phyloP scores from a whole-genome alignment of 1,284 basidiomycete genomes.

The Boletellus sp. region DNA sequence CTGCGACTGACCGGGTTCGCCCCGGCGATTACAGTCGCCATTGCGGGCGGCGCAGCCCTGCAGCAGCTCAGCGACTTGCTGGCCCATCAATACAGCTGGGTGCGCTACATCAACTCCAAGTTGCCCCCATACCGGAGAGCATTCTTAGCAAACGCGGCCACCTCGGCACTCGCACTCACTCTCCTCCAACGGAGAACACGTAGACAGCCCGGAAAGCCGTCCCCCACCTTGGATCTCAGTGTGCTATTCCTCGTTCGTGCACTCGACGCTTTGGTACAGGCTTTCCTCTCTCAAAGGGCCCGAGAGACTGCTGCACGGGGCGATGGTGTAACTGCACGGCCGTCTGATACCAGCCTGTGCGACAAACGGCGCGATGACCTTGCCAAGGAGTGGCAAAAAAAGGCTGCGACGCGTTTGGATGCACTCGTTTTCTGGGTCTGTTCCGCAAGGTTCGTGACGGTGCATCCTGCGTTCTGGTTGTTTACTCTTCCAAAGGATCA shows the following conservation, averaged over 20 bases:
- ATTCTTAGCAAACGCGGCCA: slow-evolving; percentile 55
- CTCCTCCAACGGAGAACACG: slow-evolving; percentile 46
- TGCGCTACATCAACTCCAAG: slow-evolving; percentile 2
- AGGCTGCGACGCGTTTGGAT: slow-evolving; percentile 48
- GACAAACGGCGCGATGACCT: slow-evolving; percentile 6
- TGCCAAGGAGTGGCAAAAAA: slow-evolving; percentile 17
- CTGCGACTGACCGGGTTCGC: slow-evolving; percentile 62
- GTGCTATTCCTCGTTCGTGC: slow-evolving; percentile 68
- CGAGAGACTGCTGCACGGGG: slow-evolving; percentile 5
- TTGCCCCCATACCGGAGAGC: slow-evolving; percentile 40
- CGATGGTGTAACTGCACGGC: neutral
- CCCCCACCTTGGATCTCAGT: slow-evolving; percentile 65
- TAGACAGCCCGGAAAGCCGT: slow-evolving; percentile 26
- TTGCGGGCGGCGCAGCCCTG: slow-evolving; percentile 59
- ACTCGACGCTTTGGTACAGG: slow-evolving; percentile 56
- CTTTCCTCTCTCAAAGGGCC: slow-evolving; percentile 11
- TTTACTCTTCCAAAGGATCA: slow-evolving; percentile 49
- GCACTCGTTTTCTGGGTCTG: slow-evolving; percentile 70
- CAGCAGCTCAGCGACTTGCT: slow-evolving; percentile 43
- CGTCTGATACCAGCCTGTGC: slow-evolving; percentile 1
- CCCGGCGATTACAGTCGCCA: slow-evolving; percentile 57
- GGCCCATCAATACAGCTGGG: slow-evolving; percentile 16
- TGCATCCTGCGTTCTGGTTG: neutral
- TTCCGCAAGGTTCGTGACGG: slow-evolving; percentile 57
- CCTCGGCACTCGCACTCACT: slow-evolving; percentile 52